phyloP scores from a whole-genome alignment of 2,329 filamentous ascomycete genomes.

The Fusarium xyrophilum region DNA sequence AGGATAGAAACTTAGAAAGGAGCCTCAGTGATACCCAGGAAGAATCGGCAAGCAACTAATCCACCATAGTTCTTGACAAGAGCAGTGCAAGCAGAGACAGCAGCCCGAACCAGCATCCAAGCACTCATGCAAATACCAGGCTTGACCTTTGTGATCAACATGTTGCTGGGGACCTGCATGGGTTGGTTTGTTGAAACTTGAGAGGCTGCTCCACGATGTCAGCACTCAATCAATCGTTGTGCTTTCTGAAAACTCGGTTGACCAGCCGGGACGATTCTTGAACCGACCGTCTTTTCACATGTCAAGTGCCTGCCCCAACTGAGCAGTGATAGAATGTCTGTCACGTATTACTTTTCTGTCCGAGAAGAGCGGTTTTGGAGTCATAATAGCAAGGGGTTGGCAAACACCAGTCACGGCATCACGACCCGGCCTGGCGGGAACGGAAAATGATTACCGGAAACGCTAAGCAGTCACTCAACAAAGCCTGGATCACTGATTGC shows the following conservation, averaged over 20 bases:
- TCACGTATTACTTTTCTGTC: background rate
- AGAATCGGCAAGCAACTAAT: conserved; percentile 48
- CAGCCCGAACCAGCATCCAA: conserved; percentile 53
- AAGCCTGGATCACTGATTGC: fast-evolving
- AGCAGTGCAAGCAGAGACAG: conserved; percentile 48
- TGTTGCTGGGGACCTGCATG: conserved; percentile 51
- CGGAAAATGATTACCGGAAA: background rate
- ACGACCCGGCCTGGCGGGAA: background rate
- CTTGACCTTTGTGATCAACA: conserved; percentile 52
- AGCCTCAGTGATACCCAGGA: conserved; percentile 50
- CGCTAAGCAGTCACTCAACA: background rate
- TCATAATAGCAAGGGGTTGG: background rate
- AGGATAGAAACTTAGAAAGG: conserved; percentile 52
- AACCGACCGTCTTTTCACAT: too few species aligned
- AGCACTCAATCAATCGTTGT: background rate
- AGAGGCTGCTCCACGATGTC: background rate
- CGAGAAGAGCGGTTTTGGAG: background rate
- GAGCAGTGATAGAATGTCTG: background rate
- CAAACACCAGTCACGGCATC: background rate
- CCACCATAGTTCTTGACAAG: conserved; percentile 46
- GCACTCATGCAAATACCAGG: conserved; percentile 52
- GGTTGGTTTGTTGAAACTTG: background rate
- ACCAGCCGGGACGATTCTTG: background rate
- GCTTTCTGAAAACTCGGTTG: background rate
- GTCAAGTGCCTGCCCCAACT: background rate